Conservation (phyloP, 169 alveolate genomes). For the Plasmodium billcollinsi region DNA sequence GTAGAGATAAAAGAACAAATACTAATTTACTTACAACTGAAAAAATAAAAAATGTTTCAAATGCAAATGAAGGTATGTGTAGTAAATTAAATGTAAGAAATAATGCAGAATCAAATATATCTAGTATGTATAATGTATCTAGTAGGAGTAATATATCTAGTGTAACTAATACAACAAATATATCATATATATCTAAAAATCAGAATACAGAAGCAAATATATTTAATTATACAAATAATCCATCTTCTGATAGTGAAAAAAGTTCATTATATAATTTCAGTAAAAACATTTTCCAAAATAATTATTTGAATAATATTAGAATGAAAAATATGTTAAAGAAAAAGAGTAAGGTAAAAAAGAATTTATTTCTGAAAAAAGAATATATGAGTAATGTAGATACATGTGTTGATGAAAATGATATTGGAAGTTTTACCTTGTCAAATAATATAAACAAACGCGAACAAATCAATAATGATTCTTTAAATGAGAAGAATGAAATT, state of each 20-base stretch:
- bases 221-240: no score
- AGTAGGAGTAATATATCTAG: no score
- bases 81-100: background rate
- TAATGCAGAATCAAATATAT: no score
- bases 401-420: slow-evolving; percentile 75
- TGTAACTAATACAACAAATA: no score
- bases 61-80: background rate
- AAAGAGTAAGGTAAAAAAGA: slow-evolving; percentile 24
- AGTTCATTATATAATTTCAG: background rate
- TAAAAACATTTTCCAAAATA: background rate
- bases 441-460: slow-evolving; percentile 21
- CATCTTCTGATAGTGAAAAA: background rate
- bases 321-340: slow-evolving; percentile 11
- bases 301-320: slow-evolving; percentile 7
- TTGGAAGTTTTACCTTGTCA: slow-evolving; percentile 60
- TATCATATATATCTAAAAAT: no score
- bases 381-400: slow-evolving; percentile 62
- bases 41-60: no score
- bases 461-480: background rate
- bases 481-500: slow-evolving; percentile 1
- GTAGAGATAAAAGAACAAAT: no score
- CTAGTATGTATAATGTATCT: no score
- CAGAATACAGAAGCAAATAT: no score
- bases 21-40: no score
- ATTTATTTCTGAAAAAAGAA: slow-evolving; percentile 48